Conservation (phyloP, 106 monocot species). For the Dendrobium catenatum region DNA sequence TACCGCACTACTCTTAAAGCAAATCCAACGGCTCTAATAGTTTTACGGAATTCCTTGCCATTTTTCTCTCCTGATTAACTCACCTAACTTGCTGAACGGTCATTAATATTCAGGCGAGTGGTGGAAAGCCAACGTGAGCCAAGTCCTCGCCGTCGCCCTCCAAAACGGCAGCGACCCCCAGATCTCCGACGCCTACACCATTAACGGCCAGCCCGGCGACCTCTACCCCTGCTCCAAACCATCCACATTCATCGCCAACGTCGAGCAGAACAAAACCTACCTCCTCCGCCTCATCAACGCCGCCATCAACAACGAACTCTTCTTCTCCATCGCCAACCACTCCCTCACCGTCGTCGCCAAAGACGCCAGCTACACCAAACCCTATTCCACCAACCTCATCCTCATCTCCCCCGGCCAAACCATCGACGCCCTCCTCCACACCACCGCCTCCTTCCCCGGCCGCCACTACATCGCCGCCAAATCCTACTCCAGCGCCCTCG, state of each 20-base stretch:
- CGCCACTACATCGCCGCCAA: constrained; percentile 60
- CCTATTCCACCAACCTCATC: constrained; percentile 51
- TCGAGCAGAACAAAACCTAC: constrained; percentile 44
- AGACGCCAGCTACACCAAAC: constrained; percentile 69
- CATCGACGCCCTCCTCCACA: constrained; percentile 54
- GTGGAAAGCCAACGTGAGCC: constrained; percentile 67
- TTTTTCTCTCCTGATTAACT: too few relatives aligned
- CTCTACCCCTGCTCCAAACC: constrained; percentile 44
- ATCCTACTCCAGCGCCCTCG: constrained; percentile 19
- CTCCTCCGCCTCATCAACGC: constrained; percentile 77
- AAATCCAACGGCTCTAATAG: too few relatives aligned
- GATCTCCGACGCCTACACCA: constrained; percentile 65
- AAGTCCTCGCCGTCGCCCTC: constrained; percentile 32
- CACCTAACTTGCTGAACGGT: too few relatives aligned
- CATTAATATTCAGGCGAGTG: constrained; percentile 42
- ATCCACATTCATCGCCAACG: constrained; percentile 40
- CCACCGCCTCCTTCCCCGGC: constrained; percentile 32
- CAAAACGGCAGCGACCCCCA: constrained; percentile 16
- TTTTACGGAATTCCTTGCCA: too few relatives aligned
- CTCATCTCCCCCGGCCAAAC: constrained; percentile 76
- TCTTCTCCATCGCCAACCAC: constrained; percentile 82
- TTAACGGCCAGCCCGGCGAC: constrained; percentile 67
- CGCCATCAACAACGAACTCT: constrained; percentile 63
- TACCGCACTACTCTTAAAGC: too few relatives aligned
- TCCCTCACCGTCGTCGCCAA: constrained; percentile 45